Evolutionary conservation across 2,329 filamentous ascomycete genomes (phyloP).

Genomic region (Exophiala sideris): DNA sequence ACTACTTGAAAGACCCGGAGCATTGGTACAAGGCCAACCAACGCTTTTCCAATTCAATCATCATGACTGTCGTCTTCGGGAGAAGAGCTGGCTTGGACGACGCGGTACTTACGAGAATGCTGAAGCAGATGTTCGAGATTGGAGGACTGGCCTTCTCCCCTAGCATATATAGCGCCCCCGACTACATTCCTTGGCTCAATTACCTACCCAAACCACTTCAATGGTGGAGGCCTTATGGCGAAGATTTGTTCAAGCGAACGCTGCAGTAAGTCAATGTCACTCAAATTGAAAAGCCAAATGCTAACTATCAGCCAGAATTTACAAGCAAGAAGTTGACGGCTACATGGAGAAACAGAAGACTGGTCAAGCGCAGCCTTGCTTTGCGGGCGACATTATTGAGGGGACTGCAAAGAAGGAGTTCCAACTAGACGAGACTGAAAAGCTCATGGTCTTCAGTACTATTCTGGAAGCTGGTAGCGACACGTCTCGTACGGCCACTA

Average conservation of each 20-base stretch:
- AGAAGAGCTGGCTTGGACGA: slow-evolving; percentile 39
- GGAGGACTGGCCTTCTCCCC: no score
- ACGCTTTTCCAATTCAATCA: slow-evolving; percentile 38
- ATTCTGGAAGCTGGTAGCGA: slow-evolving; percentile 1
- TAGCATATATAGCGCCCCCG: slow-evolving; percentile 41
- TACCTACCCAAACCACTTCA: slow-evolving; percentile 35
- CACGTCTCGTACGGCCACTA: background rate
- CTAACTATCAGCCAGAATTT: slow-evolving; percentile 22
- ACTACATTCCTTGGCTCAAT: slow-evolving; percentile 45
- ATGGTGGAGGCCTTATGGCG: slow-evolving; percentile 41
- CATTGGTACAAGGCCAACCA: slow-evolving; percentile 40
- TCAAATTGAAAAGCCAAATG: slow-evolving; percentile 24
- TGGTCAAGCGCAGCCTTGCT: slow-evolving; percentile 35
- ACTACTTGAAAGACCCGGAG: slow-evolving; percentile 8
- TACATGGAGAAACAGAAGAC: slow-evolving; percentile 13
- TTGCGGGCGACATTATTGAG: slow-evolving; percentile 34
- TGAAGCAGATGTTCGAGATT: slow-evolving; percentile 37
- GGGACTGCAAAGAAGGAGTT: slow-evolving; percentile 30
- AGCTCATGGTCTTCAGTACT: background rate
- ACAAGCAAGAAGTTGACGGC: slow-evolving; percentile 27
- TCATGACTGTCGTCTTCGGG: slow-evolving; percentile 46
- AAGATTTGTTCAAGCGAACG: slow-evolving; percentile 34
- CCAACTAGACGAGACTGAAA: background rate
- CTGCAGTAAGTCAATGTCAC: slow-evolving; percentile 11
- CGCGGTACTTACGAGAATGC: slow-evolving; percentile 30